phyloP scores from a whole-genome alignment of 371 early-diverging fungal species.

The Polyrhizophydium stewartii region DNA sequence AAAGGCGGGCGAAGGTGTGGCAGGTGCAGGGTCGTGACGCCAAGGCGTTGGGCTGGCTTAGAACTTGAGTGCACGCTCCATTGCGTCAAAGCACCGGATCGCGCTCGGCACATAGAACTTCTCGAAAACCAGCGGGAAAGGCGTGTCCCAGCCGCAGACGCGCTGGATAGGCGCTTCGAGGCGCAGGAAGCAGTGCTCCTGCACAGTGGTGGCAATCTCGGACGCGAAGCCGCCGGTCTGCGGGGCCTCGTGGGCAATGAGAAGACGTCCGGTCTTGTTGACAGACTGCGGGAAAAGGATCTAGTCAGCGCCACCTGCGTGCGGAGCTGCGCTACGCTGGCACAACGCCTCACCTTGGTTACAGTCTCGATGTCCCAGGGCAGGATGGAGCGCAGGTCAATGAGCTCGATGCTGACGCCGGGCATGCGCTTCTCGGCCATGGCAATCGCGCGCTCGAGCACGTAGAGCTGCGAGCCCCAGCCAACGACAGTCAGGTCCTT shows the following conservation, averaged over 20 bases:
- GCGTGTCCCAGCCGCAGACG: conserved; percentile 89
- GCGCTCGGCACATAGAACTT: conserved; percentile 91
- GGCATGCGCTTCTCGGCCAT: conserved; percentile 84
- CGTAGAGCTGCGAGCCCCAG: conserved; percentile 93
- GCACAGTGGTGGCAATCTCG: conserved; percentile 89
- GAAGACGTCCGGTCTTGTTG: conserved; percentile 90
- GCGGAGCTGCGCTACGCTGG: neutral
- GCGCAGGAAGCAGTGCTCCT: conserved; percentile 64
- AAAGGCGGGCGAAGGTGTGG: too few species aligned
- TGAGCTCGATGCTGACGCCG: conserved; percentile 88
- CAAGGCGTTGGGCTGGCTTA: too few species aligned
- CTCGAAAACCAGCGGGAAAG: conserved; percentile 94
- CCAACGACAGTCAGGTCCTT: conserved; percentile 91
- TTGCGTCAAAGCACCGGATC: conserved; percentile 84
- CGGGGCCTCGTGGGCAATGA: conserved; percentile 96
- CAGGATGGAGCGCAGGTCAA: conserved; percentile 87
- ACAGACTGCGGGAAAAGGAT: conserved; percentile 58
- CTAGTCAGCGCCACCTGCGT: neutral
- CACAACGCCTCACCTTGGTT: conserved; percentile 44
- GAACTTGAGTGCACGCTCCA: conserved; percentile 70
- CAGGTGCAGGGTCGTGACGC: too few species aligned
- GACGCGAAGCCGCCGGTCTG: conserved; percentile 90
- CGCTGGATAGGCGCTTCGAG: conserved; percentile 85
- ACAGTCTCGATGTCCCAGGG: conserved; percentile 96
- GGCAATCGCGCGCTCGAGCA: conserved; percentile 85